Percentiles rank a stretch among this genome's conserved stretches.
phyloP scores from a whole-genome alignment of 176 grass and related monocot species.

The Zoysia japonica region DNA sequence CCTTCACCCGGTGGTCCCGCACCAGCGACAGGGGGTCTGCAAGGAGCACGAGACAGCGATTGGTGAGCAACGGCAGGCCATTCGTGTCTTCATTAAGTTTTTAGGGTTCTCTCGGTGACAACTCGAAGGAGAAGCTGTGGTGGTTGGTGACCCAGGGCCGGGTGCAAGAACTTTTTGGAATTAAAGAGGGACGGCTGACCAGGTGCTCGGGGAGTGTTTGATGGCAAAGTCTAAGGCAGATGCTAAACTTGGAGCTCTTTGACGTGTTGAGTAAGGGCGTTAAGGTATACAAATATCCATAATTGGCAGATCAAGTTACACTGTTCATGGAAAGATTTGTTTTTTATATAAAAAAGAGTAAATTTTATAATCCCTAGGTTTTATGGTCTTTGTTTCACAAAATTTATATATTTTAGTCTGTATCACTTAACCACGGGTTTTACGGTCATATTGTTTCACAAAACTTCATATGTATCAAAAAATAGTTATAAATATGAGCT shows the following conservation, averaged over 20 bases:
- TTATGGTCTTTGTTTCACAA: too few relatives aligned
- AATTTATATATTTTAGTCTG: too few relatives aligned
- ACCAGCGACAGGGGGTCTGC: slow-evolving; percentile 92
- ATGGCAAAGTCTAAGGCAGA: slow-evolving; percentile 29
- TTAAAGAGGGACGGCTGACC: slow-evolving; percentile 47
- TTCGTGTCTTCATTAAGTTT: slow-evolving; percentile 7
- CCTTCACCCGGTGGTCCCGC: slow-evolving; percentile 82
- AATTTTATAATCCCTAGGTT: not conserved
- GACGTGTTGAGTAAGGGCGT: slow-evolving; percentile 28
- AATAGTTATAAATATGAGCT: too few relatives aligned
- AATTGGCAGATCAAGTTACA: slow-evolving; percentile 9
- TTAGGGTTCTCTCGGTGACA: slow-evolving; percentile 26
- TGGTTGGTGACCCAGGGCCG: slow-evolving; percentile 27
- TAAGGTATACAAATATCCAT: slow-evolving; percentile 35
- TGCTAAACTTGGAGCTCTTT: slow-evolving; percentile 32
- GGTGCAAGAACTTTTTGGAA: slow-evolving; percentile 34
- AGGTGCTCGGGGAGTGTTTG: slow-evolving; percentile 32
- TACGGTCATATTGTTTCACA: too few relatives aligned
- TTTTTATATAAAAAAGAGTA: not conserved
- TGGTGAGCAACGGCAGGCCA: slow-evolving; percentile 41
- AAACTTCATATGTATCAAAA: too few relatives aligned
- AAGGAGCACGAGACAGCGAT: slow-evolving; percentile 46
- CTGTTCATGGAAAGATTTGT: slow-evolving; percentile 34
- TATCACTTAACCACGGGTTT: too few relatives aligned
- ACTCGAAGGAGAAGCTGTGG: slow-evolving; percentile 12